Base-by-base conservation (phyloP, 2,329 filamentous ascomycete genomes). In the Aureobasidium sp. region DNA sequence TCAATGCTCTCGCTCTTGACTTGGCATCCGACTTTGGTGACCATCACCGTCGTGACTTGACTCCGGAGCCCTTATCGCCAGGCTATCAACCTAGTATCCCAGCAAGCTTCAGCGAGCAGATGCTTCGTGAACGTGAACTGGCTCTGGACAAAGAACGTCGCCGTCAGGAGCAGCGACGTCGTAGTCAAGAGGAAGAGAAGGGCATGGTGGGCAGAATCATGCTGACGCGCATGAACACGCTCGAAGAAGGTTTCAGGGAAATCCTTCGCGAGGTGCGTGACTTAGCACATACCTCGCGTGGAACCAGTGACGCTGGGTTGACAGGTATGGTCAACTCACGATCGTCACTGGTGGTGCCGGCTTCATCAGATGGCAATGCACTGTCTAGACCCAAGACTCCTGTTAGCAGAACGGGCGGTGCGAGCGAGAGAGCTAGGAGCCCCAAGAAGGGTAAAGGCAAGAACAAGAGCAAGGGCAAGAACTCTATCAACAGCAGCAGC, bases 201-300 rank as follows among this genome's bases (percentile, higher is more conserved):
- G 84, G 89, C 44, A 88, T 92, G 82, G 86, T 88, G 70, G 83
- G 87, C 67, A 84, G 90, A 62, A 82, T 96, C 50, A 88, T 97
- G 75, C 79, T 97, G 50, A 90, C 91, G 9, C 82, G 91, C 37
- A 97, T 97, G 91, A 94, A 94, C 73, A 93, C 88, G 8, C 81
- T 97, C 2, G 92, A 97, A 72, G 91, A 96, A 74, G 88, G 92
- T 15, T 93, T 97, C 73, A 83, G 88, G 2, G 90, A 96, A 64
- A 87, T 75, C 10, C 61, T 74, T 34, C 71, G 68, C 59, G 72
- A 73, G 64, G 72, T 75, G 44, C 73, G 71, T 55, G 71, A 70
- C 53, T 37, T 66, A 44, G 70, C 61, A 68, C 32, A 55, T 20
- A 55, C 36, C 15, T 70, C 70, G 37, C 63, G 71, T 34, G 62